Percentiles rank a stretch among this genome's conserved stretches.
Conservation (phyloP, 1,284 basidiomycete species). For the Heliocybe sulcata region DNA sequence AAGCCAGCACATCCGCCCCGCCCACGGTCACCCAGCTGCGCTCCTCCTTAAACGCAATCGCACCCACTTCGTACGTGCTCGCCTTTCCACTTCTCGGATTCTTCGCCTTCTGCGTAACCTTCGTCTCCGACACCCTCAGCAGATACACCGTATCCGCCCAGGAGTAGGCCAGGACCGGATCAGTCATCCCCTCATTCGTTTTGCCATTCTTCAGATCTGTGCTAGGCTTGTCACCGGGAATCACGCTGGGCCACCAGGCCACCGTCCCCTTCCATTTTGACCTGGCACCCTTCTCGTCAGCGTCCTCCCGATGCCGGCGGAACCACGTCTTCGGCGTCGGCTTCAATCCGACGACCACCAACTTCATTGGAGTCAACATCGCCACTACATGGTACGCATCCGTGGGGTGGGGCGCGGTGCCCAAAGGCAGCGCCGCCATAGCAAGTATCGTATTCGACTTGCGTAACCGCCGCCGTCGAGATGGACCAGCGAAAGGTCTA, state of each 20-base stretch:
- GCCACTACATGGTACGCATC: constrained; percentile 86
- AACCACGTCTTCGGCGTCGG: constrained; percentile 94
- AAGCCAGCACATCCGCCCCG: constrained; percentile 49
- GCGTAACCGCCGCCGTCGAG: constrained; percentile 26
- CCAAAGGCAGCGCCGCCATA: constrained; percentile 81
- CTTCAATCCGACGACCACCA: constrained; percentile 91
- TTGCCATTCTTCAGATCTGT: constrained; percentile 10
- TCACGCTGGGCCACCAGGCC: constrained; percentile 73
- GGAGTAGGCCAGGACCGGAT: constrained; percentile 74
- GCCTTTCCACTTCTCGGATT: constrained; percentile 56
- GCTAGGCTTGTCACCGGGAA: constrained; percentile 10
- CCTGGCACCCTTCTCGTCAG: constrained; percentile 33
- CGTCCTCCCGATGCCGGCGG: constrained; percentile 58
- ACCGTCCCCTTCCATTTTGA: constrained; percentile 54
- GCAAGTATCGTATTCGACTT: constrained; percentile 62
- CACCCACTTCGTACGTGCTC: constrained; percentile 52
- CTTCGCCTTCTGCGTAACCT: constrained; percentile 37
- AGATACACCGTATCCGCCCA: constrained; percentile 72
- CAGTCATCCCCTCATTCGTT: constrained; percentile 8
- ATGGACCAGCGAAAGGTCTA: constrained; percentile 12
- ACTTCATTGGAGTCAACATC: constrained; percentile 82
- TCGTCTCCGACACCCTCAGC: constrained; percentile 60
- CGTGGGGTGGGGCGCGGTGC: constrained; percentile 66
- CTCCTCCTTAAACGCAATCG: constrained; percentile 50
- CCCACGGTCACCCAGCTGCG: constrained; percentile 42